Evolutionary conservation across 768 basidiomycete species (phyloP).

Genomic region (Lyophyllum semitale): DNA sequence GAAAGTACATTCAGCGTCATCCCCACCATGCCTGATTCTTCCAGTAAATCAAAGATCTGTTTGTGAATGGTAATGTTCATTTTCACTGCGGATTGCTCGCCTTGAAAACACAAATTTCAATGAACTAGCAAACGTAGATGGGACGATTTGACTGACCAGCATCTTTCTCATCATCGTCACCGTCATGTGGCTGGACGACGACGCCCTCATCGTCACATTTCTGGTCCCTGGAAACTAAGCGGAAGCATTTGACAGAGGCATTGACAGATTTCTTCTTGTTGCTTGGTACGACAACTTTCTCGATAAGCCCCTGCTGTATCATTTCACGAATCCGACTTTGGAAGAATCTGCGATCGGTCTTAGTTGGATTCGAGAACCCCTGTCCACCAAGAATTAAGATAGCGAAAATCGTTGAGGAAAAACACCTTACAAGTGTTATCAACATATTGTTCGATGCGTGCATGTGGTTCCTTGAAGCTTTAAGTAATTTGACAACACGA

Average conservation of each 20-base stretch:
- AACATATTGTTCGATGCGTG: conserved; percentile 78
- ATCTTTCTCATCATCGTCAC: conserved; percentile 40
- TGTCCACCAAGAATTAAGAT: conserved; percentile 25
- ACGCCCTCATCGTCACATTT: conserved; percentile 33
- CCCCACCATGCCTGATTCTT: conserved; percentile 66
- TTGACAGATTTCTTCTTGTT: conserved; percentile 48
- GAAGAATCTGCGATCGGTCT: conserved; percentile 82
- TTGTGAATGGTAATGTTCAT: conserved; percentile 72
- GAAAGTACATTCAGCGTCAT: conserved; percentile 68
- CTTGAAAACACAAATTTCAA: conserved; percentile 15
- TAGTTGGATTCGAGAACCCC: conserved; percentile 78
- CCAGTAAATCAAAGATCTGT: conserved; percentile 75
- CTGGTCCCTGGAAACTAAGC: conserved; percentile 53
- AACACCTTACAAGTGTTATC: conserved; percentile 63
- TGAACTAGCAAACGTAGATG: neutral
- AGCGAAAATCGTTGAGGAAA: neutral
- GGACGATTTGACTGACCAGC: conserved; percentile 19
- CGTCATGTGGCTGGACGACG: conserved; percentile 42
- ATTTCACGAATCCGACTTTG: conserved; percentile 73
- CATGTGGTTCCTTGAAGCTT: conserved; percentile 65
- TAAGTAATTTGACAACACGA: conserved; percentile 72
- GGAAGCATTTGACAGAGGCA: conserved; percentile 64
- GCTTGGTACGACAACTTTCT: conserved; percentile 71
- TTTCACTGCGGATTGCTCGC: conserved; percentile 45
- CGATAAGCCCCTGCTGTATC: conserved; percentile 71